Evolutionary conservation across 2,329 filamentous ascomycete genomes (phyloP).

Genomic region (Aureobasidium sp.): DNA sequence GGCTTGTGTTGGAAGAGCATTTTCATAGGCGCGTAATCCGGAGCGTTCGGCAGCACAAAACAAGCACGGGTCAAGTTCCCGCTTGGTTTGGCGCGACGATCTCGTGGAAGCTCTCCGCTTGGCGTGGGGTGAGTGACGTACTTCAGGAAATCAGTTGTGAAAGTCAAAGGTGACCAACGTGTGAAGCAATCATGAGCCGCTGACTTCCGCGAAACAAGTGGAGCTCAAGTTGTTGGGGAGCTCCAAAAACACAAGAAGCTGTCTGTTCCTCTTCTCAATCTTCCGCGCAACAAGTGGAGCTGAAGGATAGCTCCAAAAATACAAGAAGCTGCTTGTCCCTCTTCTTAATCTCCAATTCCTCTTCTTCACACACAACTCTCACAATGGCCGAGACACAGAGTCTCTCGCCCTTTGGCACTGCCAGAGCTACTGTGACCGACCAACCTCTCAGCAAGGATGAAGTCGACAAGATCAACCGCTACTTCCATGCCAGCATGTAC

Average conservation of each 20-base stretch:
- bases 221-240: neutral
- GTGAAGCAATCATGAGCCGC: slow-evolving; percentile 1
- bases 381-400: slow-evolving; percentile 9
- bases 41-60: neutral
- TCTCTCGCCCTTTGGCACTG: slow-evolving; percentile 16
- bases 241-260: slow-evolving; percentile 8
- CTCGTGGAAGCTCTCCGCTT: neutral
- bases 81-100: neutral
- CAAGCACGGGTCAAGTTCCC: neutral
- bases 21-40: neutral
- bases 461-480: slow-evolving; percentile 61
- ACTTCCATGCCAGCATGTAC: slow-evolving; percentile 68
- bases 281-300: neutral
- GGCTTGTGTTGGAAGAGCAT: neutral
- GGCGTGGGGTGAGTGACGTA: slow-evolving; percentile 6
- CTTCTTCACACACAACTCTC: neutral
- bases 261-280: neutral
- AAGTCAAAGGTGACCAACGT: neutral
- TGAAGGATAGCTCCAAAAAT: neutral
- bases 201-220: neutral
- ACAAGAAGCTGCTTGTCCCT: neutral
- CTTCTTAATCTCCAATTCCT: neutral
- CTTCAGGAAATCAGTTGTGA: neutral
- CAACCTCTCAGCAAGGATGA: slow-evolving; percentile 59
- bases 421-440: slow-evolving; percentile 26